Base-by-base conservation (phyloP, 1,284 basidiomycete species). In the Malassezia restricta region DNA sequence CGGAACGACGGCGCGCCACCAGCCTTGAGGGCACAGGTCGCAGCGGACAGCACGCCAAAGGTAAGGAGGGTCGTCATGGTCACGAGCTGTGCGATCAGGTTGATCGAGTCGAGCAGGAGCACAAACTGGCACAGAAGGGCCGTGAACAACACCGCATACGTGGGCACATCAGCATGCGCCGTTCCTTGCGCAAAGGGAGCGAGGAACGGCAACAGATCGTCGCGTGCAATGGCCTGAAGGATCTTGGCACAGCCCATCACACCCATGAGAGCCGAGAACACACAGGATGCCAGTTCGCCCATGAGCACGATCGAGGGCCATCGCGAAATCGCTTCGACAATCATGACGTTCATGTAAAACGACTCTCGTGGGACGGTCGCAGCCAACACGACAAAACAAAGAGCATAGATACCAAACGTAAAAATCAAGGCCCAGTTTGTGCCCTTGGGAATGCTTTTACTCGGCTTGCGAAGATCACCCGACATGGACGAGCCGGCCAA, bases 361-460 rank as follows among this genome's bases (percentile, higher is more conserved):
- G 63, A 63, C 45, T 66, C 56, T 29, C 70, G 62, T 28, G 63
- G 53, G 54, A 69, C 64, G 38, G 70, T 72, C n/a, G 59, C 59
- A 1, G 70, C 68, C 47, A 72, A 61, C 41, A 72, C 50, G 50
- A 72, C 43, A 45, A 72, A 71, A 47, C 50, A 57, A 29, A 60
- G n/a, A 5, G 61, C 54, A 41, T 72, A 72, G 46, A 72, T 49
- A 35, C 54, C 39, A 47, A 71, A 72, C 14, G 70, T 72, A 55
- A 69, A 72, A 20, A 67, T 33, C 14, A 72, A 59, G 40, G 70
- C 61, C 49, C 64, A 68, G 53, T 72, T 71, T 27, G 70, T 72
- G 17, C 70, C 67, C 51, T 72, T 72, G n/a, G 70, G 68, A 29
- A 72, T 69, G 53, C 69, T 71, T 52, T 72, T 72, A 55, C 64